phyloP scores from a whole-genome alignment of 140 eudicot genomes.

The Anethum foeniculum region DNA sequence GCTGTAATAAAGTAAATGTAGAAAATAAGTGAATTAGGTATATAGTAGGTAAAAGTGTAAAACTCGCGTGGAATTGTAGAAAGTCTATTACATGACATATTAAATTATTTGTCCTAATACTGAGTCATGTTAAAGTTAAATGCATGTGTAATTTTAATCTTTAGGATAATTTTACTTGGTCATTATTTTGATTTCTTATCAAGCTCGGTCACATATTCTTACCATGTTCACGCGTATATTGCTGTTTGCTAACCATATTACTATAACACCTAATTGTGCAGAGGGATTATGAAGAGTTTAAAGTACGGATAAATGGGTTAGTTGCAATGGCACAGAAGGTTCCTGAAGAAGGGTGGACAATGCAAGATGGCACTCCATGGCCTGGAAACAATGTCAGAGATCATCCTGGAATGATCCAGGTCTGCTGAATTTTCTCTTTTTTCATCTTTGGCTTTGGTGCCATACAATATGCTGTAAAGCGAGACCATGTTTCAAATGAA shows the following conservation, averaged over 20 bases:
- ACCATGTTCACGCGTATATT: not conserved
- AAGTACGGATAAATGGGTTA: slow-evolving; percentile 78
- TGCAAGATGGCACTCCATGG: slow-evolving; percentile 99
- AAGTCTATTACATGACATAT: not conserved
- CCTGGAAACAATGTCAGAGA: slow-evolving; percentile 96
- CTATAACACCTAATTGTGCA: slow-evolving; percentile 16
- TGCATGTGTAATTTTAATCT: not conserved
- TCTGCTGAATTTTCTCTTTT: slow-evolving; percentile 11
- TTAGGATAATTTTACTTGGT: not conserved
- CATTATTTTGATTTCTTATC: not conserved
- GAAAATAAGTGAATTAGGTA: not conserved
- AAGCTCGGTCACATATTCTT: not conserved
- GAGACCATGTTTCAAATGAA: not conserved
- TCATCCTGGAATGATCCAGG: slow-evolving; percentile 99
- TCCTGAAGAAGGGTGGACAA: slow-evolving; percentile 99
- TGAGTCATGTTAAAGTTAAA: not conserved
- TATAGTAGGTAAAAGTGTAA: not conserved
- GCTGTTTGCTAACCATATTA: not conserved
- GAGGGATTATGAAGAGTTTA: slow-evolving; percentile 94
- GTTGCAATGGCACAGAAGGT: slow-evolving; percentile 91
- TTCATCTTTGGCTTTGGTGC: not conserved
- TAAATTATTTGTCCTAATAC: not conserved
- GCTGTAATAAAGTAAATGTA: not conserved
- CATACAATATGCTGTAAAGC: not conserved
- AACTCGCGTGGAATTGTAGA: not conserved